These are phyloP conservation scores for Kluyveromyces dobzhanskii DNA, from an alignment of 805 yeast species.

Conservation along the genomic window DNA sequence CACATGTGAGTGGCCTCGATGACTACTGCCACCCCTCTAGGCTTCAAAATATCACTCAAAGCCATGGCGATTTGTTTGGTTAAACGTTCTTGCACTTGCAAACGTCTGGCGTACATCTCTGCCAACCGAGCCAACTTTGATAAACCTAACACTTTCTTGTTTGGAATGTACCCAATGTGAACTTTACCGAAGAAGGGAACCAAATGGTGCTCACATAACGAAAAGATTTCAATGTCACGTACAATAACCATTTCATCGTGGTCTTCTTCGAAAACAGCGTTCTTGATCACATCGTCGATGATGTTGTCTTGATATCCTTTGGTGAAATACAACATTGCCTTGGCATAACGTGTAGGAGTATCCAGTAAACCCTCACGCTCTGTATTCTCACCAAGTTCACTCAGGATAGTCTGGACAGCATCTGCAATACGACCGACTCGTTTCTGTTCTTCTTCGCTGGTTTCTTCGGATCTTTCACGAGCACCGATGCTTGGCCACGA, in stretches of 20 bases:
- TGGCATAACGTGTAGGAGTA: constrained; percentile 93
- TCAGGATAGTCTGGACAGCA: constrained; percentile 66
- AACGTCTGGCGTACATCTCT: constrained; percentile 90
- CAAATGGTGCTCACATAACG: constrained; percentile 94
- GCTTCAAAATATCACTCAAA: constrained; percentile 78
- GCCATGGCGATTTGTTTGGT: constrained; percentile 98
- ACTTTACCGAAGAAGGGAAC: constrained; percentile 97
- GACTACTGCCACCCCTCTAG: constrained; percentile 96
- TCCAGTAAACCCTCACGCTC: constrained; percentile 82
- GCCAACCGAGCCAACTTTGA: constrained; percentile 92
- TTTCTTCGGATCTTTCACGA: constrained; percentile 60
- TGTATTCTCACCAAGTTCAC: constrained; percentile 87
- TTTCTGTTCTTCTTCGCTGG: constrained; percentile 51
- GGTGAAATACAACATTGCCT: constrained; percentile 93
- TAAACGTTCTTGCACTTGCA: constrained; percentile 96
- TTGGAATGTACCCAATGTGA: constrained; percentile 96
- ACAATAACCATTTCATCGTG: constrained; percentile 99
- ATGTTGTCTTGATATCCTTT: constrained; percentile 95
- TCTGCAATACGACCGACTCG: constrained; percentile 72
- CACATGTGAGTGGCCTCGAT: constrained; percentile 99
- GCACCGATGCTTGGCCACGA: constrained; percentile 95
- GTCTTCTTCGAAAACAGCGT: constrained; percentile 95
- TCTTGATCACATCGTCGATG: constrained; percentile 73
- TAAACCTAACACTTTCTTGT: constrained; percentile 83
- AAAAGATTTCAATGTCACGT: constrained; percentile 83